A percentile compares a stretch with the other conserved stretches of the same genome.
phyloP scores from a whole-genome alignment of 2,329 filamentous ascomycete species.

The Fusarium pilosicola region DNA sequence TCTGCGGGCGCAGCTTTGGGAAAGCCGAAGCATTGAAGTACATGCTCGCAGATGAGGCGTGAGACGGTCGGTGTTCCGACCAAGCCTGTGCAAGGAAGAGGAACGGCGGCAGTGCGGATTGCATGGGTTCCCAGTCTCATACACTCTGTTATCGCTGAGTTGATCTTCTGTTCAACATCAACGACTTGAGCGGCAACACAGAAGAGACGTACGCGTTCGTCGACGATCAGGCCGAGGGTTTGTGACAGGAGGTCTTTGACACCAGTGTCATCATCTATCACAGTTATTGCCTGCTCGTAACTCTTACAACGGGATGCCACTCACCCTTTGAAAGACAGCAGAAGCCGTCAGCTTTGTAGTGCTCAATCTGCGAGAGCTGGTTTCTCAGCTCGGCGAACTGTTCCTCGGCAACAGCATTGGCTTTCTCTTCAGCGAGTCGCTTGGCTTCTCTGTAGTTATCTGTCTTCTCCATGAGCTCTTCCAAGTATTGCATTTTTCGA shows the following conservation, averaged over 20 bases:
- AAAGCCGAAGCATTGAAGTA: conserved; percentile 43
- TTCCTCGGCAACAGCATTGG: conserved; percentile 34
- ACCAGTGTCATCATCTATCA: conserved; percentile 33
- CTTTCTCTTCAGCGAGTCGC: conserved; percentile 33
- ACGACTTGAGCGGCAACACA: conserved; percentile 45
- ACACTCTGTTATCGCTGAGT: conserved; percentile 45
- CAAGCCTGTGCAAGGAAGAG: conserved; percentile 36
- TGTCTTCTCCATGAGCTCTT: conserved; percentile 42
- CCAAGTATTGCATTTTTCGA: conserved; percentile 29
- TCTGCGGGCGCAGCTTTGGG: conserved; percentile 38
- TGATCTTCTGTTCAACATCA: conserved; percentile 46
- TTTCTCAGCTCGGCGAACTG: conserved; percentile 39
- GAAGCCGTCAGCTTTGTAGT: conserved; percentile 42
- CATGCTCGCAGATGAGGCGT: conserved; percentile 43
- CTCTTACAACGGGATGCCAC: accelerated
- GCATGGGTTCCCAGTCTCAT: conserved; percentile 44
- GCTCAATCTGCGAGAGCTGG: conserved; percentile 40
- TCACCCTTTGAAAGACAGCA: conserved; percentile 42
- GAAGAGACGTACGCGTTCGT: conserved; percentile 46
- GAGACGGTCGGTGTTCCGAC: conserved; percentile 43
- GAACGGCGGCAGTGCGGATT: conserved; percentile 42
- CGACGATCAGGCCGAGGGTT: conserved; percentile 42
- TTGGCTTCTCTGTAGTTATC: conserved; percentile 41
- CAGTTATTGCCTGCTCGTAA: background rate
- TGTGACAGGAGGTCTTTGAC: conserved; percentile 41